Conservation (phyloP, 495 filamentous ascomycete genomes). For the Trichocladium uniseriatum region DNA sequence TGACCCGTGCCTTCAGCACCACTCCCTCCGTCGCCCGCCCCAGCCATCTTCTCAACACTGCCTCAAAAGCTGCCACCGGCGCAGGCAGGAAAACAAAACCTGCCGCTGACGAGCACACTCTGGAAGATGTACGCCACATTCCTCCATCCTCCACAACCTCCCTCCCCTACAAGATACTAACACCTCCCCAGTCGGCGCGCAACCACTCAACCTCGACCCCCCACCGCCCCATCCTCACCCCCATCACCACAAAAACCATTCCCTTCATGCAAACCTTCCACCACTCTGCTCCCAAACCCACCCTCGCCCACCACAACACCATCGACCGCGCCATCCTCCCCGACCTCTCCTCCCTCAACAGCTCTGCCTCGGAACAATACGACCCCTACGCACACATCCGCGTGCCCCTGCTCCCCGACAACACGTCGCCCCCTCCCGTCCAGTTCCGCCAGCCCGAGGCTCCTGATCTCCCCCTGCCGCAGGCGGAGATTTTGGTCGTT, state of each 20-base stretch:
- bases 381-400: conserved; percentile 35
- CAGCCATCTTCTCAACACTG: conserved; percentile 27
- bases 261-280: conserved; percentile 45
- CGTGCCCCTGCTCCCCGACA: conserved; percentile 40
- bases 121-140: conserved; percentile 20
- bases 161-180: background rate
- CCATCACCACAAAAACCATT: conserved; percentile 20
- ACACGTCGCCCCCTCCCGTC: conserved; percentile 16
- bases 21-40: conserved; percentile 27
- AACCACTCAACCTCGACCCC: conserved; percentile 18
- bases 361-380: too few relatives aligned
- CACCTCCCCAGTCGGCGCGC: background rate
- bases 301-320: conserved; percentile 16
- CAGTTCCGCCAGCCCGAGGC: conserved; percentile 19
- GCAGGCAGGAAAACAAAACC: conserved; percentile 17
- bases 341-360: conserved; percentile 16
- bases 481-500: conserved; percentile 33
- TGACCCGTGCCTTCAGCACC: conserved; percentile 38
- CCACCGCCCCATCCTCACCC: conserved; percentile 16
- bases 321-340: conserved; percentile 38
- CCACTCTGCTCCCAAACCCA: conserved; percentile 29
- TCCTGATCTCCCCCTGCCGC: conserved; percentile 25
- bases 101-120: background rate
- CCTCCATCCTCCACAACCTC: background rate
- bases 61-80: conserved; percentile 24